phyloP scores from a whole-genome alignment of 1,139 yeast genomes.

The Suhomyces kunorum region DNA sequence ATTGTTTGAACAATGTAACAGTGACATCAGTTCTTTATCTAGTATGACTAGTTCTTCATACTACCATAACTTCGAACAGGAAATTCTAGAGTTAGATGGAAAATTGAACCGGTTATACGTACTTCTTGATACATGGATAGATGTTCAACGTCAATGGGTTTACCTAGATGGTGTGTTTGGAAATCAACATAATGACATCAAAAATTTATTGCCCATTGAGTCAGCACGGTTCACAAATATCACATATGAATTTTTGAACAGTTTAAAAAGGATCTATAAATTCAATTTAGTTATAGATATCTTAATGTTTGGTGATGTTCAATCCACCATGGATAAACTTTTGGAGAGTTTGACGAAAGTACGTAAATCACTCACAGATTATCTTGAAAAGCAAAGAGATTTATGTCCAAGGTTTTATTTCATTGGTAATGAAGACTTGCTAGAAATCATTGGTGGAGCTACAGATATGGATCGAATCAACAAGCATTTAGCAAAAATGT shows the following conservation, averaged over 20 bases:
- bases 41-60: conserved; percentile 77
- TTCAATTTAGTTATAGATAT: conserved; percentile 60
- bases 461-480: conserved; percentile 52
- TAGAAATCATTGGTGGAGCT: conserved; percentile 84
- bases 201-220: conserved; percentile 67
- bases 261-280: conserved; percentile 54
- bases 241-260: conserved; percentile 58
- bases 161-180: conserved; percentile 81
- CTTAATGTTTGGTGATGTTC: conserved; percentile 53
- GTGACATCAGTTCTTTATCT: conserved; percentile 59
- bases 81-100: conserved; percentile 55
- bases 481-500: conserved; percentile 70
- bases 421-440: conserved; percentile 85
- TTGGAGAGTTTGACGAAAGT: conserved; percentile 59
- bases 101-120: conserved; percentile 53
- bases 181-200: conserved; percentile 53
- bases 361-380: conserved; percentile 70
- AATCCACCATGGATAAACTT: conserved; percentile 49
- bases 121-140: conserved; percentile 73
- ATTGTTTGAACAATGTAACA: conserved; percentile 59
- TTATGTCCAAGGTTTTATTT: conserved; percentile 82
- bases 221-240: conserved; percentile 65
- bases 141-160: conserved; percentile 87
- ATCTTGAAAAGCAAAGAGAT: conserved; percentile 77
- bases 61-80: conserved; percentile 62